Base-by-base conservation (phyloP, 1,139 yeast genomes). In the Suhomyces ambrosiae region DNA sequence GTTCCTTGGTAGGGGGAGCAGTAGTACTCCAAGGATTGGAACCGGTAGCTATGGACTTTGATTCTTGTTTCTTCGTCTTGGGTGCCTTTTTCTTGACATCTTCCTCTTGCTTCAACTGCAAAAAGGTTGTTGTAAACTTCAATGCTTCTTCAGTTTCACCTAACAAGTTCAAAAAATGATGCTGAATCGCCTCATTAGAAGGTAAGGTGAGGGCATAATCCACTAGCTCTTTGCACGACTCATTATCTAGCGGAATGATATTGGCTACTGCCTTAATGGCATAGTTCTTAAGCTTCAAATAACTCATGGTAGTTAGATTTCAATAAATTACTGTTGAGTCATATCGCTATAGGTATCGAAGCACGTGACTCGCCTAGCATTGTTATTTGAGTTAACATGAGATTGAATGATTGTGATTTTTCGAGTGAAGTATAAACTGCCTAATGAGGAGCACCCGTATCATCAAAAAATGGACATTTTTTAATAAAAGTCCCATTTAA, bases 71-170 rank as follows among this genome's bases (percentile, higher is more conserved):
- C 15, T 27, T 34, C 8, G 24, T 14, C 10, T 17, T 29, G n/a
- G 5, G 17, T 7, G 37, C 23, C 10, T 30, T 24, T 4, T 23
- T 26, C 10, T 41, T 23, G 13, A 42, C 35, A 13, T 52, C 57
- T 30, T 48, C 57, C 27, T 55, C 56, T 4, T 42, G 41, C 32
- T 56, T 56, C 33, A 56, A 45, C 18, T 40, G 44, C 19, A 54
- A 26, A 33, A 74, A 72, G 15, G 50, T 60, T 3, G 60, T 41
- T 2, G 74, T 59, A 46, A 77, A 74, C 6, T 58, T 52, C 19
- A 68, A 50, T 1, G 78, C 59, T 10, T 63, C 71, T 11, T 72
- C 73, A 11, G 79, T 67, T 39, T 78, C 78, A 3, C 85, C 85
- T 14, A 79, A 53, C 13, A 80, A 54, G 35, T 76, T 74, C 15